Conservation (phyloP, 208 protist genomes). For the Herpetomonas samuelpessoai region DNA sequence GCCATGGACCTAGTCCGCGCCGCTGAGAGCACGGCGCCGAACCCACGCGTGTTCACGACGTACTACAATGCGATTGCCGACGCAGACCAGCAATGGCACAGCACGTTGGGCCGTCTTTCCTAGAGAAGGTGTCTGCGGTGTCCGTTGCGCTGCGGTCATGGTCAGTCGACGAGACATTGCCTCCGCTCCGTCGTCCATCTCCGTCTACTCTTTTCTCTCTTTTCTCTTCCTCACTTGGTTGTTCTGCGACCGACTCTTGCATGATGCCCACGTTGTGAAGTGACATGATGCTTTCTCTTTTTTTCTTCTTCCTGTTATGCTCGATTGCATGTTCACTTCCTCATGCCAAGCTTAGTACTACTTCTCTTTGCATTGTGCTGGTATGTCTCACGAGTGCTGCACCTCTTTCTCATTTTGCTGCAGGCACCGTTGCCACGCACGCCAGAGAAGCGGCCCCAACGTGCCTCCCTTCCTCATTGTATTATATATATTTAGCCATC, state of each 20-base stretch:
- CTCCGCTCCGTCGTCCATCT: no score
- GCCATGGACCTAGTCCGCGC: slow-evolving; percentile 42
- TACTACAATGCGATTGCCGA: slow-evolving; percentile 48
- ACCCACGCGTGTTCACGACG: slow-evolving; percentile 30
- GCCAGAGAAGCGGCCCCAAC: no score
- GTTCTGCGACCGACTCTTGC: no score
- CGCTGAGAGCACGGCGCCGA: slow-evolving; percentile 21
- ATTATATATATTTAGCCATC: no score
- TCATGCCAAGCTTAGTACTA: neutral
- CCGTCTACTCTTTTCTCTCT: no score
- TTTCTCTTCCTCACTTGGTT: no score
- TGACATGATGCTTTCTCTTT: slow-evolving; percentile 15
- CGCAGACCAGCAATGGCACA: slow-evolving; percentile 30
- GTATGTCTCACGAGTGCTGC: neutral
- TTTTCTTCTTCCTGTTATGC: slow-evolving; percentile 9
- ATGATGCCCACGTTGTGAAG: no score
- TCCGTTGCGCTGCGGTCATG: neutral
- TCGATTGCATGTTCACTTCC: neutral
- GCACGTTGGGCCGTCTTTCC: slow-evolving; percentile 29
- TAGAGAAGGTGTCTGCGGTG: neutral
- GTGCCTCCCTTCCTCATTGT: no score
- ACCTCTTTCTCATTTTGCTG: neutral
- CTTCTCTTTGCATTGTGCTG: neutral
- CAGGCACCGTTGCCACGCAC: no score
- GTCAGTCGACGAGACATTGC: no score